Base-by-base conservation (phyloP, 345 rosid species). In the Dimocarpus longan region DNA sequence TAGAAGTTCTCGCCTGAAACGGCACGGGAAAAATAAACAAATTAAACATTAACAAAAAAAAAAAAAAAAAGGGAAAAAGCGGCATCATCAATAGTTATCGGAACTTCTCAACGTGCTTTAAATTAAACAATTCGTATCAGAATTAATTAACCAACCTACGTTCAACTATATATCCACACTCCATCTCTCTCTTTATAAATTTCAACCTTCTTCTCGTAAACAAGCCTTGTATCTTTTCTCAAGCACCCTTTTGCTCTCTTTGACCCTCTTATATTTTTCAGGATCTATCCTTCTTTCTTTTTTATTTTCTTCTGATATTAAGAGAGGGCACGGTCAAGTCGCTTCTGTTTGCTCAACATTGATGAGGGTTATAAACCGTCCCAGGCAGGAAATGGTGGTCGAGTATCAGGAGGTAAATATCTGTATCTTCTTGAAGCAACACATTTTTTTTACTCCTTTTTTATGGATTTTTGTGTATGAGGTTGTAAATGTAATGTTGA, bases 321-420 rank as follows among this genome's bases (percentile, higher is more conserved):
- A 3, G 56, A 16, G 43, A 32, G 44, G n/a, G 8, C 3, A 68
- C n/a, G 37, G 11, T 69, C 64, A 37, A 8, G 73, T 71, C 13
- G 42, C n/a, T 28, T 9, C 43, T 71, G 5, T 16, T 71, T 50
- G 63, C 24, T 52, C 5, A 21, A 22, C 56, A 59, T 42, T 39
- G 56, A 87, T 87, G 91, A 89, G 78, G 42, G 71, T 81, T 65
- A 84, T 82, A 76, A 66, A 26, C 12, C 71, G 28, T 48, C 71
- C 78, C 42, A 50, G 52, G 16, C 26, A 5, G 28, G 52, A 15
- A 63, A 86, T 82, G 87, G 90, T 78, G 32, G 68, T 81, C 57
- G 84, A 84, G 75, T 90, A 87, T 57, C 85, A 74, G 37, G 93
- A 88, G 93, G 93, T 90, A 74, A 73, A 11, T 52, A 52, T 52